Conservation (phyloP, 2,329 filamentous ascomycete species). For the Trichoderma aggressivum region DNA sequence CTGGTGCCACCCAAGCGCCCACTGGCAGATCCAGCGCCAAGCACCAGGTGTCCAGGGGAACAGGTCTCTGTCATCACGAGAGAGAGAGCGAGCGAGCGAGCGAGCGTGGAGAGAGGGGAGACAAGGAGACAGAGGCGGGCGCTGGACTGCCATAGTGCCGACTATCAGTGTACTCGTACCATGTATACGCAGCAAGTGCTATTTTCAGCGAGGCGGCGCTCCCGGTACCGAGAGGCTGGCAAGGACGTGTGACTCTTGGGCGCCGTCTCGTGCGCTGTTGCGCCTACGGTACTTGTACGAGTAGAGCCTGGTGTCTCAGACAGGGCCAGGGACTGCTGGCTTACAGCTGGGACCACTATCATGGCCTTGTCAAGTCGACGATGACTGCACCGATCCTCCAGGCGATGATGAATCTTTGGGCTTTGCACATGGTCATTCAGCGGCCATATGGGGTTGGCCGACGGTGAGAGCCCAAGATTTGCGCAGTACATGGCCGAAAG, state of each 20-base stretch:
- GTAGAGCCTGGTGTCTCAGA: slow-evolving; percentile 1
- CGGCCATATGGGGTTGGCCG: slow-evolving; percentile 13
- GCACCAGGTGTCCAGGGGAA: neutral
- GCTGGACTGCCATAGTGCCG: neutral
- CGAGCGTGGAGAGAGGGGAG: neutral
- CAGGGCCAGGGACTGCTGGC: slow-evolving; percentile 1
- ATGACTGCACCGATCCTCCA: neutral
- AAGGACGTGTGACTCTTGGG: neutral
- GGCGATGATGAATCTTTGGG: neutral
- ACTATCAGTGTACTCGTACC: neutral
- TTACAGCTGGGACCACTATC: neutral
- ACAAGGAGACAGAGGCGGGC: neutral
- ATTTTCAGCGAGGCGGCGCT: slow-evolving; percentile 17
- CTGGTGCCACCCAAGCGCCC: slow-evolving; percentile 6
- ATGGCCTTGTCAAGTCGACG: neutral
- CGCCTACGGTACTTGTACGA: neutral
- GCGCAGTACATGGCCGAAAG: slow-evolving; percentile 9
- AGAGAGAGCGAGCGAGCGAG: neutral
- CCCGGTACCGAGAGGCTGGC: slow-evolving; percentile 6
- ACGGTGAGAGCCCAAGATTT: slow-evolving; percentile 14
- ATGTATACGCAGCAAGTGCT: neutral
- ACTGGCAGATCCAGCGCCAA: slow-evolving; percentile 14
- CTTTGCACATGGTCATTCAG: neutral
- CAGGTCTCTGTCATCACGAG: slow-evolving; percentile 9
- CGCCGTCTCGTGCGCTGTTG: slow-evolving; percentile 6